phyloP scores from a whole-genome alignment of 345 rosid species.

The Citrus sp. region DNA sequence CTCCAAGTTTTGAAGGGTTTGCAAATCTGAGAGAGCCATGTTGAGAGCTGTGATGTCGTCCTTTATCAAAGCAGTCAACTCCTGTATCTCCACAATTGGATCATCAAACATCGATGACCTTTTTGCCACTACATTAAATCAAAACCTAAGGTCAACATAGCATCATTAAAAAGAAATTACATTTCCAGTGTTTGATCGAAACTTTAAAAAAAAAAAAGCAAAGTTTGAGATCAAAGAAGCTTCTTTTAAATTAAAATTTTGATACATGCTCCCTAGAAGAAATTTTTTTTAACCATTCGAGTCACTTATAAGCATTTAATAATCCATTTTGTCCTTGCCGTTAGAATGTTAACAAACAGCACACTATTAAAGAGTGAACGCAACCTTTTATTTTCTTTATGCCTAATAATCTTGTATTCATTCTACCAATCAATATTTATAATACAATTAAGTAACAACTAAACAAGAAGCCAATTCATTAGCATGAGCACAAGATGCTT shows the following conservation, averaged over 20 bases:
- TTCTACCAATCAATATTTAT: neutral
- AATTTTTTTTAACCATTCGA: no score
- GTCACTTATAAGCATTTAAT: no score
- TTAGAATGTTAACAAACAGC: no score
- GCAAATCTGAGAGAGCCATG: conserved; percentile 71
- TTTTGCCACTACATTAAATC: conserved; percentile 56
- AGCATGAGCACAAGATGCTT: neutral
- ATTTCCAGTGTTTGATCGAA: neutral
- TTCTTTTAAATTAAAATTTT: no score
- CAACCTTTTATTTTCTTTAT: no score
- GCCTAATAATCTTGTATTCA: neutral
- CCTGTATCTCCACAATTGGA: conserved; percentile 75
- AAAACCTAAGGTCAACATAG: conserved; percentile 6
- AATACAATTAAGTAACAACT: no score
- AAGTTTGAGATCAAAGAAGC: no score
- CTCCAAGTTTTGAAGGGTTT: conserved; percentile 76
- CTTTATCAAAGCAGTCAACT: conserved; percentile 74
- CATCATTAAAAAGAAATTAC: neutral
- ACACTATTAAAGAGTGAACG: no score
- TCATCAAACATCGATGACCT: conserved; percentile 88
- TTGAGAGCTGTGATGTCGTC: conserved; percentile 75
- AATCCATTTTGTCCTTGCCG: no score
- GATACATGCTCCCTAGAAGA: no score
- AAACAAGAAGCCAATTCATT: no score
- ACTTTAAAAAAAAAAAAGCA: neutral